Conservation (phyloP, 2,329 filamentous ascomycete genomes). For the Capronia epimyces region DNA sequence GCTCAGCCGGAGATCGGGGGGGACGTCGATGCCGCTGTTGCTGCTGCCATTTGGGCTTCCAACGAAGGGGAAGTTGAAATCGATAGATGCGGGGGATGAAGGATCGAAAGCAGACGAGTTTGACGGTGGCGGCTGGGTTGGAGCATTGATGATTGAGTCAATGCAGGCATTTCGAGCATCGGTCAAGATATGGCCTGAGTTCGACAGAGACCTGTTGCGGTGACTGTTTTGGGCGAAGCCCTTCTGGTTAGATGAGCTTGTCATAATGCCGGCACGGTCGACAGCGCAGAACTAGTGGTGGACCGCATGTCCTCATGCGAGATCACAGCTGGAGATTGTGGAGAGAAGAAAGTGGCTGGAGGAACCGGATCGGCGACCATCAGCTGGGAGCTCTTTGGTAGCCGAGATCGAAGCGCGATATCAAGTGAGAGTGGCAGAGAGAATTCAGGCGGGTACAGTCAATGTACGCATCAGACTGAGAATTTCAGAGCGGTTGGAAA, state of each 20-base stretch:
- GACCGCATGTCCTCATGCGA: conserved; percentile 15
- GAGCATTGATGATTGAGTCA: conserved; percentile 17
- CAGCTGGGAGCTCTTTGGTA: neutral
- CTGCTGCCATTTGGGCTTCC: conserved; percentile 26
- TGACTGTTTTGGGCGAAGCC: conserved; percentile 6
- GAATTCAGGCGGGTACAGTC: no score
- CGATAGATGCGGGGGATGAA: conserved; percentile 22
- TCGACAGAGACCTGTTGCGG: conserved; percentile 14
- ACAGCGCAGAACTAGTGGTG: neutral
- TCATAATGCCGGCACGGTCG: conserved; percentile 12
- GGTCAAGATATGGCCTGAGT: conserved; percentile 12
- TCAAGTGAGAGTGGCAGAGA: no score
- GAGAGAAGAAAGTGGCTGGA: neutral
- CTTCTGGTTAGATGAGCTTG: conserved; percentile 16
- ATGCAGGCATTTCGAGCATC: conserved; percentile 23
- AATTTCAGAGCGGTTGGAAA: neutral
- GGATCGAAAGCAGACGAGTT: conserved; percentile 21
- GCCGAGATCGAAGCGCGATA: neutral
- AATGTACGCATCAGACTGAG: no score
- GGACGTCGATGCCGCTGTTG: conserved; percentile 25
- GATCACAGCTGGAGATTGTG: conserved; percentile 7
- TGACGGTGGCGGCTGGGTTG: conserved; percentile 10
- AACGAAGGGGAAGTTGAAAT: conserved; percentile 25
- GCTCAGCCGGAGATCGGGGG: conserved; percentile 22
- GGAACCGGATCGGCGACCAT: conserved; percentile 4